Conservation (phyloP, 768 basidiomycete genomes). For the Trametes maxima region DNA sequence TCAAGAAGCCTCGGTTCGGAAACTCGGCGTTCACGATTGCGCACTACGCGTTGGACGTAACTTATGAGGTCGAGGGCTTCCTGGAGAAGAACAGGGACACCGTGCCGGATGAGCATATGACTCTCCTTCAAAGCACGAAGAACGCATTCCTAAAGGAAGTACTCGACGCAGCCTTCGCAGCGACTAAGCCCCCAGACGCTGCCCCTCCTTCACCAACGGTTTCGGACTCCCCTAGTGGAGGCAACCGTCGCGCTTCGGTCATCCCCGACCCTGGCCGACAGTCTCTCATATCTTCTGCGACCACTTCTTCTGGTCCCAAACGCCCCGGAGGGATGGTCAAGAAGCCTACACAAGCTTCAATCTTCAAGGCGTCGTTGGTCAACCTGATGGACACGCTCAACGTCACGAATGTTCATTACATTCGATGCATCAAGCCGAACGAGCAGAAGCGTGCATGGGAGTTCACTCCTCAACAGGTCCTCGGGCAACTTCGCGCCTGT, state of each 20-base stretch:
- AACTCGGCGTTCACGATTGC: conserved; percentile 97
- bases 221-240: conserved; percentile 76
- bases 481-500: conserved; percentile 94
- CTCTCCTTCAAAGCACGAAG: conserved; percentile 80
- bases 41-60: conserved; percentile 97
- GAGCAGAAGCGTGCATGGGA: conserved; percentile 97
- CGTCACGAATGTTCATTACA: conserved; percentile 98
- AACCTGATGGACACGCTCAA: conserved; percentile 97
- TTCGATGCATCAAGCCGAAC: conserved; percentile 99
- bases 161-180: conserved; percentile 84
- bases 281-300: conserved; percentile 60
- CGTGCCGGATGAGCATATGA: conserved; percentile 97
- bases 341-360: conserved; percentile 97
- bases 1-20: conserved; percentile 99
- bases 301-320: conserved; percentile 47
- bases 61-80: conserved; percentile 98
- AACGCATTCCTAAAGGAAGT: conserved; percentile 96
- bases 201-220: conserved; percentile 76
- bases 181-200: conserved; percentile 64
- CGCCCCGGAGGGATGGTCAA: conserved; percentile 69
- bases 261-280: conserved; percentile 87
- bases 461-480: conserved; percentile 92
- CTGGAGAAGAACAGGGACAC: conserved; percentile 99
- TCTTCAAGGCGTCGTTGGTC: conserved; percentile 95
- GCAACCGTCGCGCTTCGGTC: conserved; percentile 79